A percentile compares a stretch with the other conserved stretches of the same genome.
These are phyloP conservation scores for Candida xyloterini DNA, from an alignment of 805 yeast species.

Conservation along the genomic window DNA sequence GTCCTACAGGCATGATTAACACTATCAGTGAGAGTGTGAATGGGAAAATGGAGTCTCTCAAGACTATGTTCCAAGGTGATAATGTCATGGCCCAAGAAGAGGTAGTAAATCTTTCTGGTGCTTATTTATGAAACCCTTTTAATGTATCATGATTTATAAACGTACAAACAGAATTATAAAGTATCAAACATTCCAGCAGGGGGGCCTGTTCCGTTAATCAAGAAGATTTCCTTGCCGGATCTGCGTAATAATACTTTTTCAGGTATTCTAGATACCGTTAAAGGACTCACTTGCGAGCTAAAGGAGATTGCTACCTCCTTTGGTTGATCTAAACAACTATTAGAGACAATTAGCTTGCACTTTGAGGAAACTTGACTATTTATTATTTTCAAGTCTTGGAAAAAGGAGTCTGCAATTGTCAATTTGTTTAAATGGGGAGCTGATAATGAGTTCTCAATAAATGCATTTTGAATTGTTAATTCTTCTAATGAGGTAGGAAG, in stretches of 20 bases:
- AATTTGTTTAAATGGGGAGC: constrained; percentile 7
- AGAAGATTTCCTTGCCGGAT: constrained; percentile 5
- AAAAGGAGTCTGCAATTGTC: constrained; percentile 8
- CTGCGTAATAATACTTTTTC: constrained; percentile 12
- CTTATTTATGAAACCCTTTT: constrained; percentile 1
- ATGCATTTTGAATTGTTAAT: constrained; percentile 9
- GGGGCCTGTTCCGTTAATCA: constrained; percentile 11
- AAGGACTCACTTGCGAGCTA: not conserved
- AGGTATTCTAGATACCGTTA: constrained; percentile 1
- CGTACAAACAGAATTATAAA: not conserved
- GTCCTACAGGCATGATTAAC: constrained; percentile 69
- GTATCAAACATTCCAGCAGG: constrained; percentile 2
- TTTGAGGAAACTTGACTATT: constrained; percentile 4
- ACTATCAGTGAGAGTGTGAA: constrained; percentile 52
- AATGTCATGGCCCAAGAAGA: constrained; percentile 2
- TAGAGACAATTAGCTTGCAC: constrained; percentile 3
- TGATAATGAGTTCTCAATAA: constrained; percentile 7
- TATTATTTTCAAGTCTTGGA: constrained; percentile 5
- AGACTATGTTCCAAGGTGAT: constrained; percentile 19
- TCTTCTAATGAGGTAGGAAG: constrained; percentile 4
- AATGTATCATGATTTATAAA: not conserved
- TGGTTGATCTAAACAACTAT: constrained; percentile 7
- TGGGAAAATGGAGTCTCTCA: constrained; percentile 25
- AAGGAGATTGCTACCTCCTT: not conserved
- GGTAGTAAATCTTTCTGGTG: constrained; percentile 1